Conservation (phyloP, 192 early-diverging fungal genomes). For the Linnemannia exigua region DNA sequence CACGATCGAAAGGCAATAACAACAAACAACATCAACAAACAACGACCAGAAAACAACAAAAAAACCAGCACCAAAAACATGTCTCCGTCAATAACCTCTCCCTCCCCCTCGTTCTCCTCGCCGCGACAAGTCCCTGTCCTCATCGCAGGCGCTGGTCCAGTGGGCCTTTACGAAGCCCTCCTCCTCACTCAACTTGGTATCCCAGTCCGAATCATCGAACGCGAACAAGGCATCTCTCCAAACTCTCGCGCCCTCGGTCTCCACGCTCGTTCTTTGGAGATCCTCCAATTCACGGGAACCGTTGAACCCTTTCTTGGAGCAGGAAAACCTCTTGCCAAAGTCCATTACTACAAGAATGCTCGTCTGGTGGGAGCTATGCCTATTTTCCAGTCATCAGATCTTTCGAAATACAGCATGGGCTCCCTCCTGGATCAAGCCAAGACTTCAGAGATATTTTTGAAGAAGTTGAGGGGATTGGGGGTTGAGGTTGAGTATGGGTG, state of each 20-base stretch:
- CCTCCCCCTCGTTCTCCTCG: background rate
- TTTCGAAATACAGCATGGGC: slow-evolving; percentile 3
- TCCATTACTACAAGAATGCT: background rate
- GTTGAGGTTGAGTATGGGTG: slow-evolving; percentile 14
- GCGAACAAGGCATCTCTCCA: background rate
- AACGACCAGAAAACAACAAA: background rate
- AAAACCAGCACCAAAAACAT: background rate
- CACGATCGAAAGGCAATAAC: background rate
- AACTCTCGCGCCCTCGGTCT: slow-evolving; percentile 10
- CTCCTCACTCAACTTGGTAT: slow-evolving; percentile 20
- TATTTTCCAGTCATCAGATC: background rate
- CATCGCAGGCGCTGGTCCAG: slow-evolving; percentile 29
- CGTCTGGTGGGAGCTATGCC: background rate
- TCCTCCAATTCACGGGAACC: background rate
- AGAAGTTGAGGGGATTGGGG: slow-evolving; percentile 8
- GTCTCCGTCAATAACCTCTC: background rate
- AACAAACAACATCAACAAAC: background rate
- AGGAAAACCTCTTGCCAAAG: background rate
- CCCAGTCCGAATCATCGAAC: slow-evolving; percentile 14
- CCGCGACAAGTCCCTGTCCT: slow-evolving; percentile 5
- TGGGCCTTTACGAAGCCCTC: slow-evolving; percentile 26
- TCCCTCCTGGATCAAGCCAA: slow-evolving; percentile 15
- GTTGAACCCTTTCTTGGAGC: background rate
- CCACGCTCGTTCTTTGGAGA: slow-evolving; percentile 22
- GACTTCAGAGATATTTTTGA: slow-evolving; percentile 11